phyloP scores from a whole-genome alignment of 331 rosid species.

The Rosa hybrid region DNA sequence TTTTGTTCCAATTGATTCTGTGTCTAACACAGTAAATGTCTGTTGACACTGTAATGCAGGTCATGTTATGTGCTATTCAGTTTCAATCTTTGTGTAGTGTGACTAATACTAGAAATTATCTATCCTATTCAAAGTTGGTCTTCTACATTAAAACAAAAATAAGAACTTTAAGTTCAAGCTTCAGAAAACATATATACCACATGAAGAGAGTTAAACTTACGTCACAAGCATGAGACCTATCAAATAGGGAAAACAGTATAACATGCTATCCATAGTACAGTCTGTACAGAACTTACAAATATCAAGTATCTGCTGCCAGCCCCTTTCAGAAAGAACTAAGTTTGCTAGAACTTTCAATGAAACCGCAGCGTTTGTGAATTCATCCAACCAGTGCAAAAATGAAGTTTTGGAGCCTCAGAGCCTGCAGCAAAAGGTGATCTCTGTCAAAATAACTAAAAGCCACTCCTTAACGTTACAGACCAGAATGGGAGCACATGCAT shows the following conservation, averaged over 20 bases:
- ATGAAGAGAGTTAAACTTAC: background rate
- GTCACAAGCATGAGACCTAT: background rate
- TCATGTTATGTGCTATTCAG: background rate
- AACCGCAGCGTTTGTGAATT: no score
- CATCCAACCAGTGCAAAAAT: no score
- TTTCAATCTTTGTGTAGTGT: background rate
- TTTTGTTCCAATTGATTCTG: background rate
- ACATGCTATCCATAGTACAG: background rate
- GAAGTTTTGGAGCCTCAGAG: no score
- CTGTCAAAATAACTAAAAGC: no score
- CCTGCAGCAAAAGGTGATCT: no score
- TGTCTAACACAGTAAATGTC: no score
- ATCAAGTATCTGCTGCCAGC: background rate
- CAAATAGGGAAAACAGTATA: background rate
- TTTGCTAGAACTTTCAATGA: background rate
- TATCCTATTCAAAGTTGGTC: background rate
- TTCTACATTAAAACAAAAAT: background rate
- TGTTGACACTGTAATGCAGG: no score
- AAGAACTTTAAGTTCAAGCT: background rate
- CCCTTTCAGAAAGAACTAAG: background rate
- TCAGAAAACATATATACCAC: background rate
- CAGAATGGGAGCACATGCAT: no score
- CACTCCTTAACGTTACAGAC: no score
- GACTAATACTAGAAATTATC: background rate
- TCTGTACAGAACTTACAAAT: background rate